Base-by-base conservation (phyloP, 73 alveolate species). In the Paramecium biaurelia region DNA sequence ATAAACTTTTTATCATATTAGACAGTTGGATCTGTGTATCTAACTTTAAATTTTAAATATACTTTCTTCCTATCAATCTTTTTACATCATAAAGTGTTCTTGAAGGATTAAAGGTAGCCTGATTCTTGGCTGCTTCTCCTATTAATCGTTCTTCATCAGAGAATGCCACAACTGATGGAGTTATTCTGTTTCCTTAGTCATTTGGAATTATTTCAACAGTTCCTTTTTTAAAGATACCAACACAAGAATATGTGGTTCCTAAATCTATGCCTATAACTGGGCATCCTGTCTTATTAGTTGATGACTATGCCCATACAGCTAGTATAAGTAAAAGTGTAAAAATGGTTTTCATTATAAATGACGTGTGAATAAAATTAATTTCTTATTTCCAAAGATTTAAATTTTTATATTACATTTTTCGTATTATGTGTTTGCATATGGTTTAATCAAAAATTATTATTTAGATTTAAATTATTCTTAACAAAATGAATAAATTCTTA, bases 211-310 rank as follows among this genome's bases (percentile, higher is more conserved):
- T 97, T 70, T 97, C 98, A 14, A 99, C 97, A 28, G 93, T 92
- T 89, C 95, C 96, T n/a, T 8, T n/a, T 8, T 1, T 12, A 26
- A 28, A 32, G 7, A 35, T 28, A 24, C 42, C 99, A 26, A 98
- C 99, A 82, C 99, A 98, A 9, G 99, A 98, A 97, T 96, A 96
- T 79, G 99, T 98, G 57, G 99, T 98, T 20, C 99, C 99, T 94
- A 98, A 85, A 92, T 98, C 99, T 82, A 98, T 98, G 79, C 99
- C 99, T 32, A 98, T 97, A 87, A 97, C 96, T 47, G 59, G 59
- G 23, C 59, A 47, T 0, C 6, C 7, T 47, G 14, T n/a, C 20
- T 12, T 3, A 15, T n/a, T 47, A 4, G 23, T 4, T 12, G 21
- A 12, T 12, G 11, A 47, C 59, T 14, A 47, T 47, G 26, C 59